Conservation (phyloP, 2,329 filamentous ascomycete genomes). For the Calonectria honghensis region DNA sequence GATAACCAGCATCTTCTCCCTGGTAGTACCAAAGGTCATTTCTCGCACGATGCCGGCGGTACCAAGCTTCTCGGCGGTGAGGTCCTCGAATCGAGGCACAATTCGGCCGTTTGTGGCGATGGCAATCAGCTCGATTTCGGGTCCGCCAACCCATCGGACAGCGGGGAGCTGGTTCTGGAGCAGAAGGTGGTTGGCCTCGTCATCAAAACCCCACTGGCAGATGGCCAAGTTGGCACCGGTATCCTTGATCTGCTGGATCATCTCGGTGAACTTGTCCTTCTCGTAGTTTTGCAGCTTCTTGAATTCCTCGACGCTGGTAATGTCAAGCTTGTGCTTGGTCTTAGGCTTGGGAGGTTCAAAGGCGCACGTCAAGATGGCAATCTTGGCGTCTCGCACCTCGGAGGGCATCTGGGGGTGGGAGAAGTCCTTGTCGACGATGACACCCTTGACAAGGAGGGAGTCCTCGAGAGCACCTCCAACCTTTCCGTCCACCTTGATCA, state of each 20-base stretch:
- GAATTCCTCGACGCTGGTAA: constrained; percentile 97
- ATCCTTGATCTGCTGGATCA: constrained; percentile 99
- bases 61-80: constrained; percentile 93
- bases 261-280: constrained; percentile 96
- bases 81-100: constrained; percentile 96
- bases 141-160: constrained; percentile 97
- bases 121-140: constrained; percentile 98
- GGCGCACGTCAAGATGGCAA: constrained; percentile 97
- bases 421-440: constrained; percentile 99
- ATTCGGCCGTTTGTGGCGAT: constrained; percentile 99
- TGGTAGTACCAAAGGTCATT: constrained; percentile 96
- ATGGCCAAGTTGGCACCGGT: constrained; percentile 98
- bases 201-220: constrained; percentile 99
- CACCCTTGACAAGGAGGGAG: constrained; percentile 94
- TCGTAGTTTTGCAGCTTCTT: constrained; percentile 98
- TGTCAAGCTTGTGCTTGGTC: constrained; percentile 99
- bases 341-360: constrained; percentile 99
- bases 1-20: constrained; percentile 99
- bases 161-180: constrained; percentile 97
- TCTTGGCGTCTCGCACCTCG: constrained; percentile 95
- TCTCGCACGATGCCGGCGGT: constrained; percentile 92
- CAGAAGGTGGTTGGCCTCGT: constrained; percentile 97
- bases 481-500: constrained; percentile 99
- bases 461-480: constrained; percentile 96
- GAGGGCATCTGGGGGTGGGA: constrained; percentile 99